These are phyloP conservation scores for Glycine soja DNA, from an alignment of 306 rosid genomes.

Conservation along the genomic window DNA sequence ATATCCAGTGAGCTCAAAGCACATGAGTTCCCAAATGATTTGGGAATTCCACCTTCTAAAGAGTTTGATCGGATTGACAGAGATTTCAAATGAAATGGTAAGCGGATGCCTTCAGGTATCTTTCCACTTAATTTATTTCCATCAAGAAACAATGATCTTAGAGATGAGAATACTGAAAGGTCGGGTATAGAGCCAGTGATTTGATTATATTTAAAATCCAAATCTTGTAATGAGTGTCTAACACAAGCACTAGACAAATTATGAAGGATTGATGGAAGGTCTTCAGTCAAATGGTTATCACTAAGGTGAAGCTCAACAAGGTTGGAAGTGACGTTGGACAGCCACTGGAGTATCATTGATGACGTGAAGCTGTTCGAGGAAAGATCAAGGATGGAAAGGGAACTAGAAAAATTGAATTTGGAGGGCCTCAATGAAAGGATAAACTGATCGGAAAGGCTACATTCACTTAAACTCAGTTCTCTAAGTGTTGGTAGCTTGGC, in stretches of 20 bases:
- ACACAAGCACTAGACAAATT: slow-evolving; percentile 38
- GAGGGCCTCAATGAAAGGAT: not conserved
- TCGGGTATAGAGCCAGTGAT: slow-evolving; percentile 18
- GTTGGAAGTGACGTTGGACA: slow-evolving; percentile 33
- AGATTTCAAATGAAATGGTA: not conserved
- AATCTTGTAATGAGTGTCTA: slow-evolving; percentile 27
- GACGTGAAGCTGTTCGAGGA: not conserved
- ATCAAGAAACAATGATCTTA: not conserved
- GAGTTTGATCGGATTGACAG: not conserved
- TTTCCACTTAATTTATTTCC: not conserved
- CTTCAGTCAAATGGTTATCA: not conserved
- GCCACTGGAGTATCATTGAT: slow-evolving; percentile 40
- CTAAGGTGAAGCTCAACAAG: slow-evolving; percentile 36
- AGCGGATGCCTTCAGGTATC: not conserved
- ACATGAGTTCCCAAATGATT: not conserved
- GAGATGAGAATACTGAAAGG: slow-evolving; percentile 14
- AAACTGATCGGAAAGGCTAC: slow-evolving; percentile 36
- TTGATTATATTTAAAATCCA: not conserved
- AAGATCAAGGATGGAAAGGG: slow-evolving; percentile 25
- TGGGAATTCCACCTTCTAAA: not conserved
- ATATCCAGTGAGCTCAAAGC: not conserved
- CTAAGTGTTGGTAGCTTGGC: slow-evolving; percentile 32
- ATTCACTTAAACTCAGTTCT: not conserved
- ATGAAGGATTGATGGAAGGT: slow-evolving; percentile 8
- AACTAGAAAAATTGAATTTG: slow-evolving; percentile 27